These are phyloP conservation scores for Buddleja alternifolia DNA, from an alignment of 257 asterid species.

Conservation along the genomic window DNA sequence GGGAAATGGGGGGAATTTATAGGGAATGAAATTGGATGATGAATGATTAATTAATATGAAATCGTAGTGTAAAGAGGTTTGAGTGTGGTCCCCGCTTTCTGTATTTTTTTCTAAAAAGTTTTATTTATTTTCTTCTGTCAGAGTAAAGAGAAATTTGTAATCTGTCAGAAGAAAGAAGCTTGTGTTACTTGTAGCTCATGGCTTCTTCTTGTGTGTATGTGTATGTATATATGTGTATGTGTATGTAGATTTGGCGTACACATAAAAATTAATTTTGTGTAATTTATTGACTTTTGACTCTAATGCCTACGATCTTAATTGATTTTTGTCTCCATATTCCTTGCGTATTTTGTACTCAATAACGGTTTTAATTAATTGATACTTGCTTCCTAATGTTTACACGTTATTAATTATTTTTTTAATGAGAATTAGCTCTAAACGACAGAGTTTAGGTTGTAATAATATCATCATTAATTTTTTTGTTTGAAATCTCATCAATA, in stretches of 20 bases:
- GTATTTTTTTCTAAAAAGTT: constrained; percentile 11
- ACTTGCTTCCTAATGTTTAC: no score
- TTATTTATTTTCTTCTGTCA: neutral
- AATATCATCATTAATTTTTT: no score
- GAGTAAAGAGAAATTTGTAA: constrained; percentile 3
- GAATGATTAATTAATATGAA: constrained; percentile 45
- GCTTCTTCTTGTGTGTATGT: constrained; percentile 43
- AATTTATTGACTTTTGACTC: constrained; percentile 10
- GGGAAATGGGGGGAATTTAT: constrained; percentile 47
- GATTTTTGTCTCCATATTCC: constrained; percentile 30
- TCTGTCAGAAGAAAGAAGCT: neutral
- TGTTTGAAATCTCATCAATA: no score
- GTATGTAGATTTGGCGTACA: constrained; percentile 5
- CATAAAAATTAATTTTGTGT: constrained; percentile 4
- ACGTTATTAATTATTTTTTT: no score
- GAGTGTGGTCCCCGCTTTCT: constrained; percentile 50
- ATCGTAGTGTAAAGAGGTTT: constrained; percentile 36
- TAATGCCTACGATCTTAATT: neutral
- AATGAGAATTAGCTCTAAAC: no score
- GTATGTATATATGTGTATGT: constrained; percentile 34
- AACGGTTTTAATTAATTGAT: neutral
- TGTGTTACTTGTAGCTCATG: constrained; percentile 61
- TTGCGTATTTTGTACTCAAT: constrained; percentile 28
- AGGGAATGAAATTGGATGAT: constrained; percentile 29
- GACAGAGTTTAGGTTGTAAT: no score